Evolutionary conservation across 495 filamentous ascomycete species (phyloP).

Genomic region (Lentithecium fluviatile): DNA sequence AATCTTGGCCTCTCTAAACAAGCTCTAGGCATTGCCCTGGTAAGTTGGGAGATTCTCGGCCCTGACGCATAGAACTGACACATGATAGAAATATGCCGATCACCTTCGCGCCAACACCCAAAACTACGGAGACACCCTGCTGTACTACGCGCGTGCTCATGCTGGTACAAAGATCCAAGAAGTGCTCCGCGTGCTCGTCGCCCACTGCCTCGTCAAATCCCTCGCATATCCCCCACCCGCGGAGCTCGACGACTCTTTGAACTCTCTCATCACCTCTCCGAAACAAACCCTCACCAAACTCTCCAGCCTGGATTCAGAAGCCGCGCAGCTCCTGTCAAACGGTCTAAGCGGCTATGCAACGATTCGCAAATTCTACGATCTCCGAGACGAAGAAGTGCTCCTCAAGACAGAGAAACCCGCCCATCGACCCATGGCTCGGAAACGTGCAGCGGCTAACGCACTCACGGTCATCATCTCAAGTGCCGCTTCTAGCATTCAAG

Average conservation of each 20-base stretch:
- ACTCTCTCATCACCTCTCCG: slow-evolving; percentile 62
- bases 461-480: slow-evolving; percentile 76
- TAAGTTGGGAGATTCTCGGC: slow-evolving; percentile 43
- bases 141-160: slow-evolving; percentile 83
- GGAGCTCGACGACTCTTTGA: slow-evolving; percentile 68
- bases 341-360: slow-evolving; percentile 90
- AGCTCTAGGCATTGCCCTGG: slow-evolving; percentile 72
- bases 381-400: slow-evolving; percentile 64
- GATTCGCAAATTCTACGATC: slow-evolving; percentile 80
- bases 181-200: slow-evolving; percentile 81
- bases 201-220: slow-evolving; percentile 79
- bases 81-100: slow-evolving; percentile 70
- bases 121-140: slow-evolving; percentile 74
- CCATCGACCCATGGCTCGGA: slow-evolving; percentile 50
- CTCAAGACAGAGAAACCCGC: slow-evolving; percentile 2
- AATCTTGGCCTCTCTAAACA: slow-evolving; percentile 67
- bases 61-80: slow-evolving; percentile 1
- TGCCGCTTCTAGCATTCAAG: slow-evolving; percentile 82
- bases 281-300: slow-evolving; percentile 63
- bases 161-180: slow-evolving; percentile 70
- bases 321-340: slow-evolving; percentile 73
- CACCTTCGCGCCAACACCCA: slow-evolving; percentile 62
- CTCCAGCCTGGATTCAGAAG: slow-evolving; percentile 67
- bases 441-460: slow-evolving; percentile 65
- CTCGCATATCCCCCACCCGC: slow-evolving; percentile 66